Conservation (phyloP, 78 protist genomes). For the Neovahlkampfia damariscottae region DNA sequence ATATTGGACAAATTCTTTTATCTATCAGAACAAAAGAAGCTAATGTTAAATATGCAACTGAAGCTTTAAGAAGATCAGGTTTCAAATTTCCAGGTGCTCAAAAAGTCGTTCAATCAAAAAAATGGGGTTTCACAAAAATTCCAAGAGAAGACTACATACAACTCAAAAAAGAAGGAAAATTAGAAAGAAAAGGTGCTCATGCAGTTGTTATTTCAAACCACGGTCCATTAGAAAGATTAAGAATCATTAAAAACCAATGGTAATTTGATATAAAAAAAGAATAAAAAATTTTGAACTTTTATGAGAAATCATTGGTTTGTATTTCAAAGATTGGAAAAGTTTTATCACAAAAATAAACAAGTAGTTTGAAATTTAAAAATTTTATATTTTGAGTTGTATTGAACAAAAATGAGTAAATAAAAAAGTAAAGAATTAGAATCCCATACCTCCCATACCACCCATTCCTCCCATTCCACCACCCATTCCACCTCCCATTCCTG, state of each 20-base stretch:
- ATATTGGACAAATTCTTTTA: conserved; percentile 90
- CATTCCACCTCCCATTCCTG: conserved; percentile 10
- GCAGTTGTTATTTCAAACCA: conserved; percentile 45
- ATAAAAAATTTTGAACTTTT: no score
- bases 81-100: conserved; percentile 99
- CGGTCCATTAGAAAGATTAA: conserved; percentile 48
- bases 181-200: conserved; percentile 72
- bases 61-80: conserved; percentile 97
- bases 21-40: conserved; percentile 86
- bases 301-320: no score
- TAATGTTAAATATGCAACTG: conserved; percentile 52
- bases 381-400: no score
- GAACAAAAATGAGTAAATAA: no score
- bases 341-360: no score
- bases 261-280: no score
- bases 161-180: conserved; percentile 35
- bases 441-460: conserved; percentile 45
- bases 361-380: no score
- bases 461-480: conserved; percentile 29
- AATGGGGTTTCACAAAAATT: conserved; percentile 97
- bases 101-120: conserved; percentile 73
- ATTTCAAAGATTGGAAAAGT: no score
- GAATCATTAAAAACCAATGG: background rate
- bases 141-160: conserved; percentile 60
- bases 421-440: no score